phyloP scores from a whole-genome alignment of 2,329 filamentous ascomycete genomes.

The Venturia aucupariae region DNA sequence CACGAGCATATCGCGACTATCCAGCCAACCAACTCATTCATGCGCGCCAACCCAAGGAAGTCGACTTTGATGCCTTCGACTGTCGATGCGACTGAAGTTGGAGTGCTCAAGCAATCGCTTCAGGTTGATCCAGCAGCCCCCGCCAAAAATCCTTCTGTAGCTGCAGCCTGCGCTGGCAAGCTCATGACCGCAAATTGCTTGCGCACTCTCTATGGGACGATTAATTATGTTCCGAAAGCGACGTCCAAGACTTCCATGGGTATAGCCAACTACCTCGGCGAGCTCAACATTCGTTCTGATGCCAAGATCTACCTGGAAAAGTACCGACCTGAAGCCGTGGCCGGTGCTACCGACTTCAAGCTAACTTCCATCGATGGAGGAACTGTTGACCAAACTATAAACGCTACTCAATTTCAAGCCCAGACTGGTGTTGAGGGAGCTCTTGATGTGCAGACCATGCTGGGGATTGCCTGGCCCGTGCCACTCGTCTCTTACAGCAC shows the following conservation, averaged over 20 bases:
- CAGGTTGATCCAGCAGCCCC: neutral
- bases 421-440: constrained; percentile 8
- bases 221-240: constrained; percentile 11
- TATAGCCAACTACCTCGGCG: constrained; percentile 12
- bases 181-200: constrained; percentile 9
- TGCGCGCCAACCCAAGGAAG: constrained; percentile 31
- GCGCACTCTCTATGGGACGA: constrained; percentile 10
- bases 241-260: constrained; percentile 7
- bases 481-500: constrained; percentile 11
- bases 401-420: neutral
- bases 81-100: constrained; percentile 13
- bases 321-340: constrained; percentile 15
- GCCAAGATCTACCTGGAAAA: neutral
- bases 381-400: constrained; percentile 1
- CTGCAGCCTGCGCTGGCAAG: constrained; percentile 9
- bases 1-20: constrained; percentile 51
- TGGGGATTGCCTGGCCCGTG: constrained; percentile 12
- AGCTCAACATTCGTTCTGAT: constrained; percentile 5
- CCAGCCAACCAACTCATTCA: constrained; percentile 53
- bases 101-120: neutral
- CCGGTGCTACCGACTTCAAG: constrained; percentile 4
- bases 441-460: constrained; percentile 15
- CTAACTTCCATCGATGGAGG: constrained; percentile 14
- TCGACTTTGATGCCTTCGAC: constrained; percentile 22
- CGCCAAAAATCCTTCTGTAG: neutral